Evolutionary conservation across 2,329 filamentous ascomycete genomes (phyloP).

Genomic region (Aaosphaeria pasadenensis): DNA sequence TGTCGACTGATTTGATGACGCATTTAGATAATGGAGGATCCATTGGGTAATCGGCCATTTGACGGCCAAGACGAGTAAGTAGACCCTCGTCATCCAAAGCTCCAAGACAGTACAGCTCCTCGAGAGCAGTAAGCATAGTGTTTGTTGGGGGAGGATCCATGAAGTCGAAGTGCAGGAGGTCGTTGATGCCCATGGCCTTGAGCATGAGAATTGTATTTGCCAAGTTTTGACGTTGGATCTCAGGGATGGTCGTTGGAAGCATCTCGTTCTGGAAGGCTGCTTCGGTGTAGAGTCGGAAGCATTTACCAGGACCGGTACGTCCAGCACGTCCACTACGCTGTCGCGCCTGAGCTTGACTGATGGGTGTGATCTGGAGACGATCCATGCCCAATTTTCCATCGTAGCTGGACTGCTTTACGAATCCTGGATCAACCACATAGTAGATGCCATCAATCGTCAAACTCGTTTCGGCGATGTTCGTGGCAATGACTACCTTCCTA

Average conservation of each 20-base stretch:
- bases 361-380: slow-evolving; percentile 89
- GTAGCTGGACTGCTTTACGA: slow-evolving; percentile 96
- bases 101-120: slow-evolving; percentile 89
- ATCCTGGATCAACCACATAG: slow-evolving; percentile 95
- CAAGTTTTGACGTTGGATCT: slow-evolving; percentile 93
- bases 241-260: slow-evolving; percentile 91
- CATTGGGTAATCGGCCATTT: slow-evolving; percentile 99
- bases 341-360: slow-evolving; percentile 94
- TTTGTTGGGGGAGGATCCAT: slow-evolving; percentile 98
- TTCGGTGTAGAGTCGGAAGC: slow-evolving; percentile 93
- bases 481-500: slow-evolving; percentile 94
- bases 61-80: slow-evolving; percentile 83
- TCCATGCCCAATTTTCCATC: slow-evolving; percentile 98
- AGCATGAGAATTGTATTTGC: slow-evolving; percentile 94
- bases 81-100: slow-evolving; percentile 94
- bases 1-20: slow-evolving; percentile 81
- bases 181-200: slow-evolving; percentile 99
- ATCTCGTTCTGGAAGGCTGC: slow-evolving; percentile 95
- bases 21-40: slow-evolving; percentile 89
- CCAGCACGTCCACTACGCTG: slow-evolving; percentile 91
- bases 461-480: slow-evolving; percentile 96
- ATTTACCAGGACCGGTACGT: slow-evolving; percentile 81
- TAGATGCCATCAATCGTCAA: slow-evolving; percentile 98
- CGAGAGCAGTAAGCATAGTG: slow-evolving; percentile 93
- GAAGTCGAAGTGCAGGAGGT: slow-evolving; percentile 94